phyloP scores from a whole-genome alignment of 768 basidiomycete species.

The Boletus edulis region DNA sequence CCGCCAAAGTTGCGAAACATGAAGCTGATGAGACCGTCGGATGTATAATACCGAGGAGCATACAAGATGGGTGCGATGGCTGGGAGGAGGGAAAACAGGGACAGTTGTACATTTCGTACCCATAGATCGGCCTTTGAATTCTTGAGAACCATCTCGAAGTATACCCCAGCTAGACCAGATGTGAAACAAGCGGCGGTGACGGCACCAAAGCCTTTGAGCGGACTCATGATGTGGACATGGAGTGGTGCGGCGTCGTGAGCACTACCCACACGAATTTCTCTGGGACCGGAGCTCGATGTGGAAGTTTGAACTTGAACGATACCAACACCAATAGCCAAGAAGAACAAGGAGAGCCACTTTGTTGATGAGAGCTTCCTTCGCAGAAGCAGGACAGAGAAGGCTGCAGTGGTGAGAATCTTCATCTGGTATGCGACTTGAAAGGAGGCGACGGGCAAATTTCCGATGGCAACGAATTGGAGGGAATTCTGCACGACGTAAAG shows the following conservation, averaged over 20 bases:
- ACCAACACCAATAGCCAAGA: slow-evolving; percentile 89
- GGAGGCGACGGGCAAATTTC: slow-evolving; percentile 93
- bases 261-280: slow-evolving; percentile 54
- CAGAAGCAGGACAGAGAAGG: slow-evolving; percentile 83
- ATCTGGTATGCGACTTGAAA: slow-evolving; percentile 99
- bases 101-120: slow-evolving; percentile 89
- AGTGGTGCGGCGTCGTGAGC: slow-evolving; percentile 61
- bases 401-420: slow-evolving; percentile 97
- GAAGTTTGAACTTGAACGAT: slow-evolving; percentile 91
- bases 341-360: slow-evolving; percentile 87
- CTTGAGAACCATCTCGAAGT: slow-evolving; percentile 93
- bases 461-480: slow-evolving; percentile 94
- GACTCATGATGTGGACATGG: slow-evolving; percentile 75
- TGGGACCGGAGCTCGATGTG: slow-evolving; percentile 28
- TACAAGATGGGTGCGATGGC: slow-evolving; percentile 81
- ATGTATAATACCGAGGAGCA: slow-evolving; percentile 37
- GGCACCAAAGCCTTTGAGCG: slow-evolving; percentile 77
- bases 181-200: slow-evolving; percentile 87
- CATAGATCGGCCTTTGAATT: slow-evolving; percentile 81
- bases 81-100: slow-evolving; percentile 86
- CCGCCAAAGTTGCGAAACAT: slow-evolving; percentile 84
- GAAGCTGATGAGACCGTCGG: slow-evolving; percentile 50
- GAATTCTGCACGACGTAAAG: slow-evolving; percentile 97
- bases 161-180: slow-evolving; percentile 87
- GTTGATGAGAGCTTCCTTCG: slow-evolving; percentile 65